Percentiles rank a stretch among this genome's conserved stretches.
Conservation (phyloP, 208 protist genomes). For the Novymonas esmeraldas region DNA sequence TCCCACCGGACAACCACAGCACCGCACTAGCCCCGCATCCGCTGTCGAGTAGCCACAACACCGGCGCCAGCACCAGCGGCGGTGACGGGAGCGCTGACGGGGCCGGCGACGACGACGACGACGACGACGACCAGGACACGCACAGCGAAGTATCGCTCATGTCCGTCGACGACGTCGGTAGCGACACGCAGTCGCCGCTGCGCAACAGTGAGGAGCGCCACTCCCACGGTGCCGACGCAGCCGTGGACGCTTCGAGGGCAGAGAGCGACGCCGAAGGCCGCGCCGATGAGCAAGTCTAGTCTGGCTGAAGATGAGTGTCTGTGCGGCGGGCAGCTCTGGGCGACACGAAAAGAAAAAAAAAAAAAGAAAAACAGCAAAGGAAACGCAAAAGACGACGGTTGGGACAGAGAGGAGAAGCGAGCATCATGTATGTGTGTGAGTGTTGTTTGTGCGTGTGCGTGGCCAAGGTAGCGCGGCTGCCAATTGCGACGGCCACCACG, state of each 20-base stretch:
- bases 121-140: conserved; percentile 11
- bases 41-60: neutral
- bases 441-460: too few species aligned
- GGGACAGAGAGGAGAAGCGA: too few species aligned
- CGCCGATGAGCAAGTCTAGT: conserved; percentile 5
- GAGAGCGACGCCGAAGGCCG: neutral
- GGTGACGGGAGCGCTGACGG: neutral
- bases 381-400: too few species aligned
- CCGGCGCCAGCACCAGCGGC: neutral
- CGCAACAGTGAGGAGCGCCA: neutral
- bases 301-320: neutral
- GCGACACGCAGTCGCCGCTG: conserved; percentile 13
- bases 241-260: neutral
- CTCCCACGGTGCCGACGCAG: neutral
- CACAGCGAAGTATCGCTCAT: conserved; percentile 26
- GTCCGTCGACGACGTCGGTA: conserved; percentile 27
- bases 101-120: neutral
- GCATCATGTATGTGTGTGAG: too few species aligned
- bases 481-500: too few species aligned
- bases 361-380: neutral
- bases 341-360: neutral
- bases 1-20: conserved; percentile 19
- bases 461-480: too few species aligned
- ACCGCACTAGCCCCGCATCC: neutral
- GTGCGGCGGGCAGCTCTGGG: too few species aligned